These are phyloP conservation scores for Candida pseudoglaebosa DNA, from an alignment of 805 yeast species.

Conservation along the genomic window DNA sequence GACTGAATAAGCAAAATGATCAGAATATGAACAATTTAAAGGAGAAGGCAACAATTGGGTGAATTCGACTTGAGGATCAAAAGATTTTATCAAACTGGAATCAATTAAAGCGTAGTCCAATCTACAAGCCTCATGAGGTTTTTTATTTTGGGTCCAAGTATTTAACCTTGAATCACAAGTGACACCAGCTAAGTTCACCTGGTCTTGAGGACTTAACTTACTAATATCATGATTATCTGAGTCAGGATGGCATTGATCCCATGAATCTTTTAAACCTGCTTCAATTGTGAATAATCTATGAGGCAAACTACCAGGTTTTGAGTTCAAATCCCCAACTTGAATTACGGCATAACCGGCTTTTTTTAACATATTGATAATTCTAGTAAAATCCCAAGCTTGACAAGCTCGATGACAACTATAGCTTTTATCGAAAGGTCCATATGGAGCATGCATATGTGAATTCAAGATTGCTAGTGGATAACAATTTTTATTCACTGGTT, in stretches of 20 bases:
- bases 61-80: slow-evolving; percentile 68
- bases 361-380: slow-evolving; percentile 54
- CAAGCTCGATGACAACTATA: slow-evolving; percentile 87
- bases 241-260: slow-evolving; percentile 57
- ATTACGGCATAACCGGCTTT: slow-evolving; percentile 80
- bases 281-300: slow-evolving; percentile 66
- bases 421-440: slow-evolving; percentile 65
- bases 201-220: slow-evolving; percentile 38
- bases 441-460: slow-evolving; percentile 98
- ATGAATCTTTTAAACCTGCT: slow-evolving; percentile 72
- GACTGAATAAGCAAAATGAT: slow-evolving; percentile 80
- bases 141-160: slow-evolving; percentile 69
- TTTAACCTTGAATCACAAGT: slow-evolving; percentile 88
- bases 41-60: slow-evolving; percentile 62
- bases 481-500: slow-evolving; percentile 43
- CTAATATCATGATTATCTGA: slow-evolving; percentile 17
- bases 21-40: slow-evolving; percentile 65
- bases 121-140: slow-evolving; percentile 72
- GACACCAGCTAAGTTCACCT: slow-evolving; percentile 69
- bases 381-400: slow-evolving; percentile 94
- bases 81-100: slow-evolving; percentile 45
- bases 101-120: slow-evolving; percentile 87
- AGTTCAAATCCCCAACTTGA: slow-evolving; percentile 90
- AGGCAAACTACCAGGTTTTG: slow-evolving; percentile 82
- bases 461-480: slow-evolving; percentile 74